Evolutionary conservation across 2,329 filamentous ascomycete genomes (phyloP), one percentile per base, ranked within the genome.

Genomic region (Aspergillus alliaceus): DNA sequence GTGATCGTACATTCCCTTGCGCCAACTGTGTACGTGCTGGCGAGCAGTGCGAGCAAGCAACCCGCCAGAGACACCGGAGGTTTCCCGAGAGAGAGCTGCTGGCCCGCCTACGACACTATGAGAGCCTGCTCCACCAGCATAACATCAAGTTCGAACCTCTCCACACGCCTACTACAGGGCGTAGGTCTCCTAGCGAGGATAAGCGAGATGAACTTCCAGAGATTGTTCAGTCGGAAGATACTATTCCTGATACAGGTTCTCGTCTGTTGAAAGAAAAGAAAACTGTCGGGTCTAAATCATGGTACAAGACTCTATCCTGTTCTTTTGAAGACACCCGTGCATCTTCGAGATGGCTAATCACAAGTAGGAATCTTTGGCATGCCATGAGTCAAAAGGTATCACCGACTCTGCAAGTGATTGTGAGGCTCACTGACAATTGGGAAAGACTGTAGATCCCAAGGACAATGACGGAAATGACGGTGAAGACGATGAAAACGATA

Each of bases 1-100:
- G 89, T 73, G 86, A 91, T 72, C 88, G 88, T 72, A 84, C 82
- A 64, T 87, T 86, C 72, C 89, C 89, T 15, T 91, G 89, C 68
- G 79, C 82, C 65, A 88, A 88, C 73, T 91, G 89, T 67, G 77
- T 85, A 69, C 87, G 83, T 72, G 81, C 84, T 52, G 75, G 80
- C 24, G 82, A 82, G 29, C 83, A 89, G 63, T 91, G 40, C 14
- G 6, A 24, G 24, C 7, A 6, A n/a, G 22, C 61, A 76, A 84
- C 62, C 1, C 63, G 64, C 73, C 85, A 68, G 77, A 86, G 69
- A 78, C 85, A 66, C 74, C 86, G 68, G 72, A 84, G 85, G 53
- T 85, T 90, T 46, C 84, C 87, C 22, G 89, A 92, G 73, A 84
- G 84, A 67, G 87, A 90, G 56, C 77, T 92, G 39, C 77, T 91